phyloP scores from a whole-genome alignment of 2,329 filamentous ascomycete species.

The Neophaeococcomyces mojaviensis region DNA sequence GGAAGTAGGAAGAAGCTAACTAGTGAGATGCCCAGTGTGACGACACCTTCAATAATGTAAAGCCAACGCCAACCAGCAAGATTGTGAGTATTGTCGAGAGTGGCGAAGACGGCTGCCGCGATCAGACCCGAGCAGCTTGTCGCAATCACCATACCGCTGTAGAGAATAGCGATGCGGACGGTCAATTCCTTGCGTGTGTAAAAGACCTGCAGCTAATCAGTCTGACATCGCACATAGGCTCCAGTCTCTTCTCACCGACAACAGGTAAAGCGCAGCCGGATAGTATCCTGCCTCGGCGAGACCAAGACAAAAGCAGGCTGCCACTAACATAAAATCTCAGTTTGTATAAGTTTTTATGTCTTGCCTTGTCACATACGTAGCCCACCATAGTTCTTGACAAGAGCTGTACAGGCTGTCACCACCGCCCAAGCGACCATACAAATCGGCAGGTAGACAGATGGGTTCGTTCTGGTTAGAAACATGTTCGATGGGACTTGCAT shows the following conservation, averaged over 20 bases:
- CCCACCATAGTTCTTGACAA: neutral
- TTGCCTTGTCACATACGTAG: neutral
- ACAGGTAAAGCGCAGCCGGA: slow-evolving; percentile 29
- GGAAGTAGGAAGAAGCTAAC: slow-evolving; percentile 35
- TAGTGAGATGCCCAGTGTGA: slow-evolving; percentile 37
- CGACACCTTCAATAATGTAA: slow-evolving; percentile 30
- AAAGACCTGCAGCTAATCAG: neutral
- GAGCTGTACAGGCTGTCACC: slow-evolving; percentile 27
- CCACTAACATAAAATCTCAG: slow-evolving; percentile 1
- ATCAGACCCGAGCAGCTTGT: slow-evolving; percentile 41
- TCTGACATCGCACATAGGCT: too few species aligned
- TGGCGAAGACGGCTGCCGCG: slow-evolving; percentile 41
- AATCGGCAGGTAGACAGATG: slow-evolving; percentile 37
- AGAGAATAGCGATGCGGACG: slow-evolving; percentile 42
- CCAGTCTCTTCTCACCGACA: neutral
- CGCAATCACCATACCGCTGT: slow-evolving; percentile 40
- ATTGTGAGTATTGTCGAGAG: slow-evolving; percentile 24
- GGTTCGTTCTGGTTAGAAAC: slow-evolving; percentile 29
- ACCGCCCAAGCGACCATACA: slow-evolving; percentile 30
- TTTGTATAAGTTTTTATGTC: too few species aligned
- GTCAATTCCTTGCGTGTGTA: slow-evolving; percentile 60
- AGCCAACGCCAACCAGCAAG: slow-evolving; percentile 31
- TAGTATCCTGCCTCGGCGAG: slow-evolving; percentile 31
- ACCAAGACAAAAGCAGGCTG: slow-evolving; percentile 37
- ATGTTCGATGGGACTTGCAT: slow-evolving; percentile 20